Base-by-base conservation (phyloP, 2,329 filamentous ascomycete genomes). In the Claviceps africana region DNA sequence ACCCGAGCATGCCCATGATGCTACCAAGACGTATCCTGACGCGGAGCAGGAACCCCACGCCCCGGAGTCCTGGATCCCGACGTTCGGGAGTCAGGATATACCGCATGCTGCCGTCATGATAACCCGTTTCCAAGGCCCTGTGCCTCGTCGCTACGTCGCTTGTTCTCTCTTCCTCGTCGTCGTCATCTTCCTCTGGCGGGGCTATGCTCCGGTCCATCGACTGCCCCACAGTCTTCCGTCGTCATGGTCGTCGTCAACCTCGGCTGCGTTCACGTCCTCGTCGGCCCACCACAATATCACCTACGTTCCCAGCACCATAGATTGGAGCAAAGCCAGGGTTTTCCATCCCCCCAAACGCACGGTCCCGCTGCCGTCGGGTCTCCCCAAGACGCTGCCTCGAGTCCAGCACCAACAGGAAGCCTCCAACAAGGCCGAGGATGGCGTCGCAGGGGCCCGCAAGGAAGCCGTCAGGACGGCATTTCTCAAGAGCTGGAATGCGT, bases 401-500 rank as follows among this genome's bases (percentile, higher is more conserved):
- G 83, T 73, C 67, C 80, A 57, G 68, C 60, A 56, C 33, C 54
- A 56, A 33, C 54, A 31, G 53, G 55, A 56, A 43, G 62, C 59
- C 68, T 46, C 57, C 60, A 69, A 51, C 60, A 70, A 51, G 67
- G 69, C 60, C 67, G 15, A 65, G 53, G 63, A 68, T 50, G 54
- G 60, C 40, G 59, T 63, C 25, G 61, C 67, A 40, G 57, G 61
- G 15, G 59, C 63, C 5, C 64, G 71, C 37, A 67, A 67, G 53
- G 60, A 62, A 28, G 65, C 65, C 30, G 65, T 75, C 51, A 66
- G 64, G 52, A 56, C 64, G 47, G 67, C 68, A 13, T 72, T 73
- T 50, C 54, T 65, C 55, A 71, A 71, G 59, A 72, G 67, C 55
- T 75, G 77, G 77, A 64, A 70, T 28, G 70, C 72, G 7, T 81